Base-by-base conservation (phyloP, 2,329 filamentous ascomycete genomes). In the Cladosporium phlei region DNA sequence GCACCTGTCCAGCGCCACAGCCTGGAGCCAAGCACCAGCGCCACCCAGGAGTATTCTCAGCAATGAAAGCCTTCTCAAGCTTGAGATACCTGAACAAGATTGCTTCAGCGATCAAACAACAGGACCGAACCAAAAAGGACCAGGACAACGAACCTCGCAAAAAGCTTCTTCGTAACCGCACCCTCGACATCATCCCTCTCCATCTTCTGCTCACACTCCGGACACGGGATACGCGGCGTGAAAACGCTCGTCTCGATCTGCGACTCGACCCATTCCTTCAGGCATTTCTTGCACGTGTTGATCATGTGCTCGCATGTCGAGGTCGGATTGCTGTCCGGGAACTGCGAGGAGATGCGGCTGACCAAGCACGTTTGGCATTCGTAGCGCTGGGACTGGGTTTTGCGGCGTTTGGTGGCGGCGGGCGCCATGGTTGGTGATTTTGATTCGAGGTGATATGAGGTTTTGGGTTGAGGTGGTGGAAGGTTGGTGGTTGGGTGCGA, bases 1-100 rank as follows among this genome's bases (percentile, higher is more conserved):
- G 72, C 2, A 62, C 65, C 49, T 80, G 77, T 0, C 78, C 77
- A 1, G 69, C 70, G 6, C 65, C 67, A 53, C 79, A 82, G 2
- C 62, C 64, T 1, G 73, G 62, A 17, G 54, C 48, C 1, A 77
- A 66, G 53, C 78, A 82, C 72, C 75, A 79, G 12, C 71, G 59
- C 55, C 78, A 80, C 20, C 68, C 52, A 16, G 58, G 60, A 4
- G 52, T 57, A 28, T 40, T 48, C 5, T 62, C 59, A n/a, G 45
- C 53, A 24, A 60, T 54, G 32, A 54, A 51, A 3, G 51, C 52
- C 8, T 57, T 55, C 38, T 58, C 56, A 12, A 52, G 39, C 39
- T 55, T 46, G 11, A 69, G 1, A 69, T 67, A 17, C 66, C 63
- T 38, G 64, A 56, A 16, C 67, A 66, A 49, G 73, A 58, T 27